Conservation (phyloP, 495 filamentous ascomycete genomes). For the Stereocaulon alpinum region DNA sequence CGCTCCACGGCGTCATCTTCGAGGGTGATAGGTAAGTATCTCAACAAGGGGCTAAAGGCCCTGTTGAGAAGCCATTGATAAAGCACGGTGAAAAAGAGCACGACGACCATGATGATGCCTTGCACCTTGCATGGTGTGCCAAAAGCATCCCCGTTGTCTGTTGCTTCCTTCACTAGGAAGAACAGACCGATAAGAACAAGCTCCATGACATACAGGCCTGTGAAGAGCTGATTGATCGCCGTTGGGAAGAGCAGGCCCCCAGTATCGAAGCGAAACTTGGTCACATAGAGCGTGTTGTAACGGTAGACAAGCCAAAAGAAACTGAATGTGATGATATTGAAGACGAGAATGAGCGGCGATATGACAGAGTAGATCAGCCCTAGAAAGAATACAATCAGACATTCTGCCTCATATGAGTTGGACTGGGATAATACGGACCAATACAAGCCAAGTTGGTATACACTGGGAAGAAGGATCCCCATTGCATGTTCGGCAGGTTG, state of each 20-base stretch:
- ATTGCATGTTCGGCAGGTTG: conserved; percentile 63
- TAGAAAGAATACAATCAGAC: conserved; percentile 16
- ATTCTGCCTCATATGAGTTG: not conserved
- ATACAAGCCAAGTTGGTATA: conserved; percentile 95
- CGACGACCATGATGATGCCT: conserved; percentile 80
- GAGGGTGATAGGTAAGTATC: conserved; percentile 86
- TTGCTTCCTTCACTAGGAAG: conserved; percentile 62
- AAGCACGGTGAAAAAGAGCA: conserved; percentile 56
- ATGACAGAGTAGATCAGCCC: conserved; percentile 84
- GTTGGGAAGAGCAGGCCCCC: conserved; percentile 87
- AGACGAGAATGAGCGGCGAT: conserved; percentile 81
- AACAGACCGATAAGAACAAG: conserved; percentile 84
- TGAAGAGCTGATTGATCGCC: conserved; percentile 94
- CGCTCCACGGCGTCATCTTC: conserved; percentile 88
- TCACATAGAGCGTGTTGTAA: conserved; percentile 94
- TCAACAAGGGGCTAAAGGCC: conserved; percentile 78
- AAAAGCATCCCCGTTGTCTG: conserved; percentile 32
- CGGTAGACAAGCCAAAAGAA: conserved; percentile 94
- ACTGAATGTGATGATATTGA: conserved; percentile 88
- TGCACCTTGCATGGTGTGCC: conserved; percentile 58
- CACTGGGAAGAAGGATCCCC: conserved; percentile 90
- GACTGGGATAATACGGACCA: conserved; percentile 36
- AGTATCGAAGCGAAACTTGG: conserved; percentile 81
- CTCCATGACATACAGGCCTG: conserved; percentile 91
- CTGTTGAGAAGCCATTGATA: conserved; percentile 75